Conservation (phyloP, 2,329 filamentous ascomycete species). For the Cytospora leucostoma region DNA sequence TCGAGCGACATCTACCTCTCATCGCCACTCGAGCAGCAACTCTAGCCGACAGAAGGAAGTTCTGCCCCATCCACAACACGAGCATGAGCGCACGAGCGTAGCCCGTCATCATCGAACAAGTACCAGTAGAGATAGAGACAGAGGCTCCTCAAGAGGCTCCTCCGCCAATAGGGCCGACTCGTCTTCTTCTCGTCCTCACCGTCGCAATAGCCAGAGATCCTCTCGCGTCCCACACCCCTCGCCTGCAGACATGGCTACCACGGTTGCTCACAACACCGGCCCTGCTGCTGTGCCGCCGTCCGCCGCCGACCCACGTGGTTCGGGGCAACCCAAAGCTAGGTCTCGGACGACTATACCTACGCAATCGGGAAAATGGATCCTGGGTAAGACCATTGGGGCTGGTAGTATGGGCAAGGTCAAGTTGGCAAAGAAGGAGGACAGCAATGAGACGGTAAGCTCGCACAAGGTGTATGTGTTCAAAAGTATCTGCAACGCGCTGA, state of each 20-base stretch:
- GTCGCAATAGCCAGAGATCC: constrained; percentile 52
- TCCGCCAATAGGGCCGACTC: constrained; percentile 53
- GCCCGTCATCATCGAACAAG: constrained; percentile 63
- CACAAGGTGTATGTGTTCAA: not conserved
- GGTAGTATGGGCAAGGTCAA: constrained; percentile 99
- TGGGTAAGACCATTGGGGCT: constrained; percentile 95
- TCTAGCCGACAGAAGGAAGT: constrained; percentile 44
- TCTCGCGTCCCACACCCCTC: constrained; percentile 34
- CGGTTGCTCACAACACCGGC: constrained; percentile 51
- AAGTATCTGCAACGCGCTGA: constrained; percentile 19
- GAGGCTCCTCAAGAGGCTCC: constrained; percentile 9
- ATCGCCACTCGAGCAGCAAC: constrained; percentile 30
- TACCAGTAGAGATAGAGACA: constrained; percentile 60
- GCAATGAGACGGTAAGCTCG: constrained; percentile 77
- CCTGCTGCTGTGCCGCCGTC: constrained; percentile 53
- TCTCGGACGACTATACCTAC: constrained; percentile 84
- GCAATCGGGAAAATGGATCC: constrained; percentile 86
- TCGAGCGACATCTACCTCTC: constrained; percentile 34
- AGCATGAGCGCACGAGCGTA: constrained; percentile 73
- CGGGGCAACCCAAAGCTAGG: constrained; percentile 52
- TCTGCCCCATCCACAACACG: constrained; percentile 54
- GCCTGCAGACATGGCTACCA: constrained; percentile 36
- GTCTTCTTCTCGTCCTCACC: constrained; percentile 50
- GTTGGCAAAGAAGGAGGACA: constrained; percentile 85
- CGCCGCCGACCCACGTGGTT: constrained; percentile 50